phyloP scores from a whole-genome alignment of 2,329 filamentous ascomycete genomes.

The Alternaria ethzedia region DNA sequence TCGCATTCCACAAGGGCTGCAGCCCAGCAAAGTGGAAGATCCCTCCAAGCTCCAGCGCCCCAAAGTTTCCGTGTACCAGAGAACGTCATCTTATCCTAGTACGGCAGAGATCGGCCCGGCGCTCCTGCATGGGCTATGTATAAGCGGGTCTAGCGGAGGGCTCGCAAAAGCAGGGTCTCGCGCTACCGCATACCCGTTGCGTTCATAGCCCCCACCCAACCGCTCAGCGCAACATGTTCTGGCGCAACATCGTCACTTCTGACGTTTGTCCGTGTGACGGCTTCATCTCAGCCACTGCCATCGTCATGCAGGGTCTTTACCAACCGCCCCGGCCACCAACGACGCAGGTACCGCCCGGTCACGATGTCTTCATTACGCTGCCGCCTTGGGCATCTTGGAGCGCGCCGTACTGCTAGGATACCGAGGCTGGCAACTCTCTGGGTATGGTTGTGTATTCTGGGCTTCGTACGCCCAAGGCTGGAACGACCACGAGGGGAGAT shows the following conservation, averaged over 20 bases:
- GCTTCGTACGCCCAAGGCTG: background rate
- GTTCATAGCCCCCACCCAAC: conserved; percentile 15
- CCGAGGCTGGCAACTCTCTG: background rate
- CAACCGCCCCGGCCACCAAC: background rate
- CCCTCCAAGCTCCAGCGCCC: conserved; percentile 7
- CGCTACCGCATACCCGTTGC: conserved; percentile 17
- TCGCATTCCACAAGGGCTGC: conserved; percentile 6
- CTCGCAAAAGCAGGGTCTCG: conserved; percentile 23
- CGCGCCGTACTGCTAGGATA: background rate
- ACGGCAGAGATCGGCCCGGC: conserved; percentile 11
- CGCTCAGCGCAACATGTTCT: conserved; percentile 11
- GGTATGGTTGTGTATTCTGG: background rate
- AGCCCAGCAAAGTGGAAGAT: conserved; percentile 21
- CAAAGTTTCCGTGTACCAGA: conserved; percentile 14
- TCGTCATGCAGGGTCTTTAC: conserved; percentile 4
- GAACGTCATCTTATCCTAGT: conserved; percentile 23
- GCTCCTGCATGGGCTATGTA: conserved; percentile 2
- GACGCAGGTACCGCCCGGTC: conserved; percentile 24
- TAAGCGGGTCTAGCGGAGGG: conserved; percentile 4
- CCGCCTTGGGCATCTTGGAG: background rate
- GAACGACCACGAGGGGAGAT: background rate
- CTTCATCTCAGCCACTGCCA: conserved; percentile 18
- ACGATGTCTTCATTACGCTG: conserved; percentile 11
- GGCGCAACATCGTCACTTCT: conserved; percentile 26
- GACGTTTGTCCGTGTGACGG: conserved; percentile 20